Base-by-base conservation (phyloP, 768 basidiomycete genomes). In the Holtermanniella nyarrowii region DNA sequence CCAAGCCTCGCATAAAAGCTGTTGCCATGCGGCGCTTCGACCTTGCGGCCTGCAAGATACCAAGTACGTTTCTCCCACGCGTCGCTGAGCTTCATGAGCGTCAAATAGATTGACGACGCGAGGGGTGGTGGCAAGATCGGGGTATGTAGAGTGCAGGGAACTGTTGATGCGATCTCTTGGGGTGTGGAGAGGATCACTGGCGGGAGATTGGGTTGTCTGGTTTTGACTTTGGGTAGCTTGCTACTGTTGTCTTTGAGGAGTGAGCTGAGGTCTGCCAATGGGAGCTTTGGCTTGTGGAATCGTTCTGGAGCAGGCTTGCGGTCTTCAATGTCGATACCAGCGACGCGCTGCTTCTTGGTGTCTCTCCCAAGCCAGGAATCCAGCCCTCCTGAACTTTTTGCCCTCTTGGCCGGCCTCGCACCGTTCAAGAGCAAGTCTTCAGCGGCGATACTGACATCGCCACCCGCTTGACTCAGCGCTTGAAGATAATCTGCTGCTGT, bases 61-160 rank as follows among this genome's bases (percentile, higher is more conserved):
- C 63, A 73, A 22, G 54, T 49, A 26, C 65, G 60, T 14, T 60
- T 44, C 13, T 59, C 57, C 66, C 67, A 73, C 4, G 45, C 51
- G 26, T 66, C 56, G 7, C 53, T 55, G 23, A 70, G 68, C 10
- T 65, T 53, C 64, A 71, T 60, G 49, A 72, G 45, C 3, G 52
- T 51, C 5, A 69, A 53, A 43, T 62, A 72, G n/a, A 72, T 52
- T 10, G 71, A 66, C 20, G 59, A 63, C 16, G 71, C 71, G 25
- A 72, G 53, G 0, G 59, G 42, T 0, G 70, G 46, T 0, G 66
- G 53, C 3, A 73, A 27, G 0, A 70, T 67, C 0, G 72, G 68
- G 0, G 53, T 37, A 22, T 69, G 59, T 0, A 70, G 46, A 1
- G 66, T 57, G 27, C 68, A 44, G 5, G 64, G 62, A 1, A 66